Base-by-base conservation (phyloP, 768 basidiomycete species). In the Suillus subaureus region DNA sequence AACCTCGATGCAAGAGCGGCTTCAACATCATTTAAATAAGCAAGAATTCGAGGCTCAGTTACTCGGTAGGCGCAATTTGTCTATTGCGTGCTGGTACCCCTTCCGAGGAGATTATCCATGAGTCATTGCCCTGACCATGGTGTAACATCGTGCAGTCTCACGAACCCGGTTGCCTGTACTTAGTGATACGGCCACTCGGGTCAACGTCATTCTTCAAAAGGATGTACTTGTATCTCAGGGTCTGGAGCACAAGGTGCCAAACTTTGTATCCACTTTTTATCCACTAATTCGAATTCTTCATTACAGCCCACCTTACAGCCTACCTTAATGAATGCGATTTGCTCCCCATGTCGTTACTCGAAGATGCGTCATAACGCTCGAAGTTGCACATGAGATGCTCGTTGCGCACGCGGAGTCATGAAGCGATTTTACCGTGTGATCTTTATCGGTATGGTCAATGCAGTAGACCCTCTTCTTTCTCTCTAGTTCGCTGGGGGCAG, bases 41-140 rank as follows among this genome's bases (percentile, higher is more conserved):
- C 3, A 52, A 54, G 18, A 21, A 21, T 21, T 18, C 1, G 40
- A 42, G 58, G 57, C 0, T 13, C 4, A 28, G 39, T 28, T 33
- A 18, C 2, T 40, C 15, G 6, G 57, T 58, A 40, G 26, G 57
- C 23, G 7, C 16, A 21, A 18, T 11, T 21, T 40, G 15, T 23
- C 5, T 15, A 13, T 9, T 23, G 23, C 7, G 13, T 57, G 2
- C 23, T 40, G 21, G 18, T 28, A 60, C 26, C 5, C 11, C 26
- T 60, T 60, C 58, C 40, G 58, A 60, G 58, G 58, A 60, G 40
- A 31, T 60, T 21, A 39, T 21, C 9, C 26, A 40, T 40, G 57
- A 40, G 9, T 26, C 31, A 58, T 18, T 47, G 16, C 26, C 57
- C 16, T 58, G 37, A 39, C 16, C 15, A 26, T 37, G 39, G 26